Base-by-base conservation (phyloP, 2,329 filamentous ascomycete species). In the Ascosphaera acerosa region DNA sequence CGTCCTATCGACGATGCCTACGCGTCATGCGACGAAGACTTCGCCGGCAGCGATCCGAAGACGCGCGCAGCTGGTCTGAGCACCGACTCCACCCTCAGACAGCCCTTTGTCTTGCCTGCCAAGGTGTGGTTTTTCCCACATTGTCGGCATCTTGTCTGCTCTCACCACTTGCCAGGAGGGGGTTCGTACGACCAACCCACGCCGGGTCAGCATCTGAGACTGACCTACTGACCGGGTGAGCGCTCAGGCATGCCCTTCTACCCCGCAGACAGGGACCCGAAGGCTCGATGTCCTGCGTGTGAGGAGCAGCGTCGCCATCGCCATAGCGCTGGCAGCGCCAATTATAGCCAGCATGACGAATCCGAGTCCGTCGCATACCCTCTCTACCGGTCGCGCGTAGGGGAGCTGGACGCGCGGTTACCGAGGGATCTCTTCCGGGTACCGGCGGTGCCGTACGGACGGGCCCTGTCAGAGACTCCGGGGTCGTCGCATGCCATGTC, bases 121-220 rank as follows among this genome's bases (percentile, higher is more conserved):
- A 28, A 28, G n/a, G 26, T 28, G 7, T 28, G 26, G 26, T 28
- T 28, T 28, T 28, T 28, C 16, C 26, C 12, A 7, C n/a, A 28
- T 5, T 28, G 26, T 15, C 14, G n/a, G 6, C 26, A 28, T 28
- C 26, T 28, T 12, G 26, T 28, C n/a, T 28, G 26, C n/a, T 5
- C 26, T 6, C n/a, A 28, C 7, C 26, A 28, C 16, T 14, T 28
- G 16, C 12, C 16, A 6, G 26, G 26, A 28, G 26, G 26, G 7
- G 26, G 26, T 28, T 14, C 26, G 26, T 28, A 7, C n/a, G n/a
- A n/a, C n/a, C n/a, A n/a, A n/a, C n/a, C n/a, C n/a, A n/a, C n/a
- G n/a, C n/a, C n/a, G n/a, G n/a, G n/a, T n/a, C n/a, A n/a, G n/a
- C n/a, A n/a, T n/a, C n/a, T n/a, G n/a, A n/a, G 6, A 14, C 14